These are phyloP conservation scores for Murraya koenigii DNA, from an alignment of 345 rosid genomes.

Conservation along the genomic window DNA sequence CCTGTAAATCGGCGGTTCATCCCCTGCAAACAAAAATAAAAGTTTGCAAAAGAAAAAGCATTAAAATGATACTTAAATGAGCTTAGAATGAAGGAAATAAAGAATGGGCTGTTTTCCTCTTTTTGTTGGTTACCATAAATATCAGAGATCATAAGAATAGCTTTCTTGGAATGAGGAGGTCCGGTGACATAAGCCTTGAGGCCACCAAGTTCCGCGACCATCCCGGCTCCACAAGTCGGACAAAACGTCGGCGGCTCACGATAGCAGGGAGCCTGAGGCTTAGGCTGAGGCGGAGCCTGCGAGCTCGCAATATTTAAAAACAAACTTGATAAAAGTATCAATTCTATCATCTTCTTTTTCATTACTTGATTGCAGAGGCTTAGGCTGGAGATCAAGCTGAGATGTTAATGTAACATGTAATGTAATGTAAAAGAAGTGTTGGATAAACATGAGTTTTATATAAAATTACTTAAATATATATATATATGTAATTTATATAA, in stretches of 20 bases:
- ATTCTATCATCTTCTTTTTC: neutral
- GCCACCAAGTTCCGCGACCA: constrained; percentile 57
- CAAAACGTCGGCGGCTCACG: constrained; percentile 60
- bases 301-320: constrained; percentile 46
- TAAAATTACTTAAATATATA: too few species aligned
- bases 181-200: constrained; percentile 68
- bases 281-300: constrained; percentile 21
- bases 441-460: too few species aligned
- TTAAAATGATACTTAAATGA: neutral
- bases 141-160: constrained; percentile 68
- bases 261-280: constrained; percentile 36
- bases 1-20: constrained; percentile 16
- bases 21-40: neutral
- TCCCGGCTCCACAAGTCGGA: constrained; percentile 56
- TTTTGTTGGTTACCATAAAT: constrained; percentile 33
- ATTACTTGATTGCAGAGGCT: neutral
- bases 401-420: too few species aligned
- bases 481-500: too few species aligned
- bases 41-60: neutral
- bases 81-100: neutral
- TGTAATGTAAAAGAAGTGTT: too few species aligned
- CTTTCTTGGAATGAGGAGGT: constrained; percentile 49
- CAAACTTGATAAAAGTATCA: neutral
- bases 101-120: neutral
- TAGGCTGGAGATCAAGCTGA: too few species aligned